Base-by-base conservation (phyloP, 768 basidiomycete genomes). In the Nidularia pulvinata region DNA sequence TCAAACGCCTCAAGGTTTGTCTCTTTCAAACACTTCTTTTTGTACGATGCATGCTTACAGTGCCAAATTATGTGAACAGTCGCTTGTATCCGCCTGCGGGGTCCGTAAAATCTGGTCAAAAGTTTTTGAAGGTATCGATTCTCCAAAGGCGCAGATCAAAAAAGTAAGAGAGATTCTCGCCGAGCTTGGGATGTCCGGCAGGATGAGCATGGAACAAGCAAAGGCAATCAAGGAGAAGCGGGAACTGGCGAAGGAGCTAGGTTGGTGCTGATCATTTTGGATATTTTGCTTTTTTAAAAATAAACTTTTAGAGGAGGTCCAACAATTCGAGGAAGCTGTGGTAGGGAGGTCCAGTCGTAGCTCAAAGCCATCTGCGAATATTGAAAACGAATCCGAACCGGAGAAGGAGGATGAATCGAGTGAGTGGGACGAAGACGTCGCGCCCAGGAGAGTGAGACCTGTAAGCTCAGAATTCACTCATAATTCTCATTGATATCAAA, bases 111-210 rank as follows among this genome's bases (percentile, higher is more conserved):
- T 81, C 5, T 94, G 91, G 91, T 76, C 80, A 7, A 90, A 83
- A 63, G 80, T 91, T 52, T 88, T 93, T 59, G 69, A 83, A 59
- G 85, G 76, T 52, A 39, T 39, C 37, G 78, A 82, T 43, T 74
- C 71, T 7, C 76, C 85, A 0, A 75, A 74, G 1, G 79, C 84
- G 47, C 89, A 93, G 61, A 86, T 92, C 33, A 70, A 71, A 49
- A 83, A 80, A 39, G 75, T 93, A 34, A 84, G 81, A 52, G 73
- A 79, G 53, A 85, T 89, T 10, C 75, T 94, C 6, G 62, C 73
- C 25, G 88, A 86, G 4, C 75, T 94, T 33, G 93, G 93, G 1
- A 95, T 95, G 91, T 81, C 75, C 0, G 89, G 90, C 1, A 80
- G 87, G 22, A 73, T 86, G 62, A 93, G 84, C 55, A 60, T 92